Conservation (phyloP, 2,329 filamentous ascomycete species). For the Fusarium sp. region DNA sequence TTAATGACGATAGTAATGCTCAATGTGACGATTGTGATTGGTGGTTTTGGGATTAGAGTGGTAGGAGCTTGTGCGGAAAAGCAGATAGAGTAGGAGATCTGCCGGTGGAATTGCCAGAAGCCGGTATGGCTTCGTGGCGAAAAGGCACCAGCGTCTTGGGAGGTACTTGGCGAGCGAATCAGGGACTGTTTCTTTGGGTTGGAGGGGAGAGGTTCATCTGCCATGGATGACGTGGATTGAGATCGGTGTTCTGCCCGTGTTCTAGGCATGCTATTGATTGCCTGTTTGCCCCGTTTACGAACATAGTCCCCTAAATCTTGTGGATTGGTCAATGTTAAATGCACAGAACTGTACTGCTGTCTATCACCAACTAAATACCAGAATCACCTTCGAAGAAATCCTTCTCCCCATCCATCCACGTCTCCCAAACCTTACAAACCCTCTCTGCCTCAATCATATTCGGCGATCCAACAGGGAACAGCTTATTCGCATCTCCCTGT, state of each 20-base stretch:
- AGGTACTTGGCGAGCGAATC: not conserved
- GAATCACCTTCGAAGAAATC: slow-evolving; percentile 25
- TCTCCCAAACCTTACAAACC: slow-evolving; percentile 15
- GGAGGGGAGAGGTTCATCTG: not conserved
- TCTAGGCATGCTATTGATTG: not conserved
- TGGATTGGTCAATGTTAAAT: too few species aligned
- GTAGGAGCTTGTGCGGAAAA: not conserved
- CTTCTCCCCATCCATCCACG: slow-evolving; percentile 3
- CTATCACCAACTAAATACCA: not conserved
- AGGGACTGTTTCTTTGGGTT: fast-evolving
- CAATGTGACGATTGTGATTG: not conserved
- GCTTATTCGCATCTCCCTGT: slow-evolving; percentile 10
- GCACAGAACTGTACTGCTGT: not conserved
- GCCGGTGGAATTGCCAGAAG: not conserved
- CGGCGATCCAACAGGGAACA: not conserved
- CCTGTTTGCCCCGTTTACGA: not conserved
- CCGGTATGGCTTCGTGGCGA: not conserved
- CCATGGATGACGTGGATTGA: not conserved
- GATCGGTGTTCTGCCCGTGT: not conserved
- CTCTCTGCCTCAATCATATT: slow-evolving; percentile 15
- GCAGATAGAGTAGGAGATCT: not conserved
- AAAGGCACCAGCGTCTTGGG: not conserved
- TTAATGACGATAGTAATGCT: not conserved
- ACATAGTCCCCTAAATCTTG: not conserved
- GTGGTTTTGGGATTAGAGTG: not conserved